Evolutionary conservation across 495 filamentous ascomycete genomes (phyloP), one percentile per base, ranked within the genome.

Genomic region (Xeromyces bisporus): DNA sequence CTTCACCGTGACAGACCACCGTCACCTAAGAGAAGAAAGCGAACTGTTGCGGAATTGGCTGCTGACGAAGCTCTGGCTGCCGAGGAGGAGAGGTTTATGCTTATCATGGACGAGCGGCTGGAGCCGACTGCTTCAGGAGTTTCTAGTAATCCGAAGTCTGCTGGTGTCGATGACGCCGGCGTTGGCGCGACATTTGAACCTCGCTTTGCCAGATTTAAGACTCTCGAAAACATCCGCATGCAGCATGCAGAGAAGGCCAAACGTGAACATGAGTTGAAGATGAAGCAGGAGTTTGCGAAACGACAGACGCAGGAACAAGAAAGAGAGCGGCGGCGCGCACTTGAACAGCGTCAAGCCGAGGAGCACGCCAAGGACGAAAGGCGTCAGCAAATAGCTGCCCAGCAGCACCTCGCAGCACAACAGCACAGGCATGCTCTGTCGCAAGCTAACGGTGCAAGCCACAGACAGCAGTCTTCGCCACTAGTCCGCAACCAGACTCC

Each of bases 31-130:
- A 71, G 73, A 15, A 68, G 91, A 35, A 96, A 99, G 64, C 70
- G 87, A 35, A 99, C 89, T 0, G 75, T 85, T 7, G 89, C 91
- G 4, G 86, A 99, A 43, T 66, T 94, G 51, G 87, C 80, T 18
- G 86, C 85, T 2, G 89, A 96, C 47, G 85, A 96, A 48, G 86
- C 89, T 0, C 58, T 80, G 35, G 83, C 83, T 4, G 85, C 83
- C 7, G 77, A 89, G 27, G 75, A 83, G 47, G 83, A 94, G 48
- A 64, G 80, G 16, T 86, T 84, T 40, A 85, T 96, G 77, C 81
- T 96, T 21, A 77, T 81, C 28, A 75, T 87, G 60, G 89, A 99
- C 34, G 91, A 96, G 42, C 69, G 82, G 9, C 62, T 82, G 27
- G 67, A 73, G 14, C 60, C 75, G 7, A 65, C 66, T 11, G 55